Conservation (phyloP, 176 grass and related monocot species). For the Paspalum notatum region DNA sequence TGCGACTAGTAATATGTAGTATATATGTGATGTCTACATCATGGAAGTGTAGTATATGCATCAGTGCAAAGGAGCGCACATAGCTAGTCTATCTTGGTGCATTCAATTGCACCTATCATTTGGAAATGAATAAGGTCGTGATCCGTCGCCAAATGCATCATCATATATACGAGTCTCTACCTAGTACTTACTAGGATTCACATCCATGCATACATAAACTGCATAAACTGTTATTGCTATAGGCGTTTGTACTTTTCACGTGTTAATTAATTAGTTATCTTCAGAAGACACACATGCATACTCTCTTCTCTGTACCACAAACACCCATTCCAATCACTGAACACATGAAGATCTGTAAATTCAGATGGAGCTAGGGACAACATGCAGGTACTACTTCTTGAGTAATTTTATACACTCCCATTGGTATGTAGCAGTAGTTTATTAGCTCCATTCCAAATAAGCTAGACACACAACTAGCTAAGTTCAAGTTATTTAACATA, state of each 20-base stretch:
- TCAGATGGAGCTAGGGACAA: background rate
- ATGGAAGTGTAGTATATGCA: constrained; percentile 3
- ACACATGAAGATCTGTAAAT: constrained; percentile 23
- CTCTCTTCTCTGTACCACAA: background rate
- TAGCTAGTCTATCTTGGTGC: background rate
- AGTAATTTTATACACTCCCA: background rate
- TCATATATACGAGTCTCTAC: background rate
- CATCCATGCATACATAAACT: background rate
- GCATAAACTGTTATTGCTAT: background rate
- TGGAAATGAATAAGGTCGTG: background rate
- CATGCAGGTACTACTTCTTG: constrained; percentile 21
- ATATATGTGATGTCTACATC: background rate
- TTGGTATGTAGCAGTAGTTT: background rate
- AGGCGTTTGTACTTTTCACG: background rate
- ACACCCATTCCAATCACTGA: constrained; percentile 12
- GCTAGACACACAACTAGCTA: constrained; percentile 1
- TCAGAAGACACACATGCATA: background rate
- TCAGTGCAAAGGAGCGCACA: background rate
- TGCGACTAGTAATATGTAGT: background rate
- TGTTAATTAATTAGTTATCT: background rate
- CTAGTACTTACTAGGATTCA: too few species aligned
- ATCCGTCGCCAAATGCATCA: background rate
- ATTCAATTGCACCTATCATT: constrained; percentile 34
- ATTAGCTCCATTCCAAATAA: background rate
- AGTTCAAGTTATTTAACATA: too few species aligned